These are phyloP conservation scores for Dryas integrifolia DNA, from an alignment of 331 rosid genomes.

Conservation along the genomic window DNA sequence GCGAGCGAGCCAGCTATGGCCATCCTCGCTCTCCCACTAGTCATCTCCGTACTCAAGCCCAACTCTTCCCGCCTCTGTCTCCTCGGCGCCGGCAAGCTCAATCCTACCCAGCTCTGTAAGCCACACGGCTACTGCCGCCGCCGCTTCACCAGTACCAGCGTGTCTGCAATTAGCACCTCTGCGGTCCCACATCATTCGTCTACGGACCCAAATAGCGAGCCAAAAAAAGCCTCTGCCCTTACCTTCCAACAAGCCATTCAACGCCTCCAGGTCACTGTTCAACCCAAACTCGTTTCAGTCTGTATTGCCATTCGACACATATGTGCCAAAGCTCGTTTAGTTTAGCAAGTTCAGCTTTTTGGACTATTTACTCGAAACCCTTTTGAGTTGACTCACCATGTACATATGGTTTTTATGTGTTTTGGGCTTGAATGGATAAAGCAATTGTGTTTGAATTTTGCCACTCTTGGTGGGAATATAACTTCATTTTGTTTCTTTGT, in stretches of 20 bases:
- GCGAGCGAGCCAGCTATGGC: slow-evolving; percentile 41
- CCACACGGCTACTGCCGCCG: slow-evolving; percentile 28
- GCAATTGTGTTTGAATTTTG: too few relatives aligned
- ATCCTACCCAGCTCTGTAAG: slow-evolving; percentile 19
- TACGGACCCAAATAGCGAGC: slow-evolving; percentile 19
- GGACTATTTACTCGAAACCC: too few relatives aligned
- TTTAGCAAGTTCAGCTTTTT: too few relatives aligned
- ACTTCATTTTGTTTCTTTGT: too few relatives aligned
- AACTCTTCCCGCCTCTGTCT: slow-evolving; percentile 37
- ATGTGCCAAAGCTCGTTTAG: too few relatives aligned
- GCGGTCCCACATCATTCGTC: slow-evolving; percentile 47
- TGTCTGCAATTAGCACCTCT: slow-evolving; percentile 41
- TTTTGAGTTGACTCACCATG: too few relatives aligned
- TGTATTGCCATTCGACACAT: not conserved
- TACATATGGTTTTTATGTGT: too few relatives aligned
- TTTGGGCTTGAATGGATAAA: too few relatives aligned
- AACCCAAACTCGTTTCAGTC: not conserved
- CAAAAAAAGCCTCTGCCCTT: slow-evolving; percentile 40
- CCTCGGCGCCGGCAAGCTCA: slow-evolving; percentile 29
- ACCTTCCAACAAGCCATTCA: slow-evolving; percentile 95
- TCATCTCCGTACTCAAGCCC: slow-evolving; percentile 68
- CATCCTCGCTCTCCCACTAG: slow-evolving; percentile 58
- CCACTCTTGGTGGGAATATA: too few relatives aligned
- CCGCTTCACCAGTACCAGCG: slow-evolving; percentile 36
- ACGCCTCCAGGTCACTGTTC: slow-evolving; percentile 72